Evolutionary conservation across 768 basidiomycete genomes (phyloP).

Genomic region (Hortiboletus flavorubellus): DNA sequence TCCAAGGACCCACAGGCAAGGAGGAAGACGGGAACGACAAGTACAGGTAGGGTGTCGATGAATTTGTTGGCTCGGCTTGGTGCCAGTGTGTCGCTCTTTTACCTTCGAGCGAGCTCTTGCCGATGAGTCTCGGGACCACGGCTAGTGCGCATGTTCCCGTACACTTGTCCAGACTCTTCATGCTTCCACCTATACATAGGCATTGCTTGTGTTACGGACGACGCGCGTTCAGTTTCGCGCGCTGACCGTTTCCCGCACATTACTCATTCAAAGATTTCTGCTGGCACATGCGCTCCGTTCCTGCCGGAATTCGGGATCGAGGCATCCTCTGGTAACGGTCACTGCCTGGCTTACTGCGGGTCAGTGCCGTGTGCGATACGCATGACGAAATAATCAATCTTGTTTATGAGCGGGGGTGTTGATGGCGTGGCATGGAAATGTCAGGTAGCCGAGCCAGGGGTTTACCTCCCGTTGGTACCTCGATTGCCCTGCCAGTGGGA

Average conservation of each 20-base stretch:
- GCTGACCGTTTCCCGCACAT: neutral
- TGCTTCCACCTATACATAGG: neutral
- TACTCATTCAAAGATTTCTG: neutral
- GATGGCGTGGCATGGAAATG: neutral
- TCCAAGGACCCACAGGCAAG: too few relatives aligned
- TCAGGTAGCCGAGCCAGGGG: neutral
- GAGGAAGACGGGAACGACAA: neutral
- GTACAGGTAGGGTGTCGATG: neutral
- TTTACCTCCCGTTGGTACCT: neutral
- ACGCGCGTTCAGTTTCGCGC: neutral
- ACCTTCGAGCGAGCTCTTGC: neutral
- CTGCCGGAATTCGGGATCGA: too few relatives aligned
- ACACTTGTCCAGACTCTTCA: neutral
- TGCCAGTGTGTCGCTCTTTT: neutral
- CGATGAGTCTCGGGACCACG: neutral
- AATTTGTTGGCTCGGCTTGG: neutral
- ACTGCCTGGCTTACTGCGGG: conserved; percentile 5
- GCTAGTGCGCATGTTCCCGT: neutral
- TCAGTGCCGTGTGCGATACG: neutral
- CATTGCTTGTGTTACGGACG: neutral
- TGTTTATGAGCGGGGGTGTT: neutral
- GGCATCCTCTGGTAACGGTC: neutral
- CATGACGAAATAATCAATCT: neutral
- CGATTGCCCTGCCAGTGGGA: neutral
- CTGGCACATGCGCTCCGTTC: too few relatives aligned